These are phyloP conservation scores for Phytopythium litorale DNA, from an alignment of 352 stramenopile species.

Conservation along the genomic window DNA sequence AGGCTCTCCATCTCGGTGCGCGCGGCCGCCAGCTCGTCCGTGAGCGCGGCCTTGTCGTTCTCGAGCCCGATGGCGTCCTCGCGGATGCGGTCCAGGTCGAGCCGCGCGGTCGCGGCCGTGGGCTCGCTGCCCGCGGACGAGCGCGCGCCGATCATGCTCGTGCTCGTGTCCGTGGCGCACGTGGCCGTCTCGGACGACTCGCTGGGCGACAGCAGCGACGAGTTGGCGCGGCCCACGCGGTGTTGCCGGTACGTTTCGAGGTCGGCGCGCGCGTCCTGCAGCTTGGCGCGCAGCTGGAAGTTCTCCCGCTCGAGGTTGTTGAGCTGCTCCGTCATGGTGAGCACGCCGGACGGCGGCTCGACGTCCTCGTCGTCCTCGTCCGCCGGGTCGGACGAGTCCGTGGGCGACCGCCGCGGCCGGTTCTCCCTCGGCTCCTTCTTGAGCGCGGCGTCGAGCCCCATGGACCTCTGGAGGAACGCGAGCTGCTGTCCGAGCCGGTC, in stretches of 20 bases:
- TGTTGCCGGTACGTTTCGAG: conserved; percentile 32
- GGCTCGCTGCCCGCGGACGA: conserved; percentile 18
- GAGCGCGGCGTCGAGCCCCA: conserved; percentile 38
- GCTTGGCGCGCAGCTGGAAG: conserved; percentile 57
- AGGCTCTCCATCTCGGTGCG: conserved; percentile 32
- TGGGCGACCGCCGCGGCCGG: conserved; percentile 29
- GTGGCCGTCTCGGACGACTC: conserved; percentile 47
- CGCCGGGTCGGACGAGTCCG: conserved; percentile 39
- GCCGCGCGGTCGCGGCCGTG: conserved; percentile 2
- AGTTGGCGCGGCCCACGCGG: conserved; percentile 7
- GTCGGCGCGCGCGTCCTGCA: conserved; percentile 31
- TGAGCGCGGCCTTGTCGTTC: conserved; percentile 16
- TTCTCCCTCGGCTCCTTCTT: conserved; percentile 5
- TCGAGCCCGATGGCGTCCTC: conserved; percentile 26
- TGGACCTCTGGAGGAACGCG: conserved; percentile 49
- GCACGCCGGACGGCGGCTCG: conserved; percentile 29
- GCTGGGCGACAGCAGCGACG: conserved; percentile 19
- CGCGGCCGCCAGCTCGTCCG: conserved; percentile 36
- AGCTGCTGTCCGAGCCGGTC: conserved; percentile 58
- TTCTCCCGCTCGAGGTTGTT: conserved; percentile 75
- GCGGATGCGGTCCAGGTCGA: conserved; percentile 26
- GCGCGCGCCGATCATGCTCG: conserved; percentile 13
- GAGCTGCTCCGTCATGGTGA: conserved; percentile 70
- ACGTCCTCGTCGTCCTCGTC: conserved; percentile 24
- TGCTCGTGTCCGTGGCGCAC: conserved; percentile 43